phyloP scores from a whole-genome alignment of 177 flowering plant species.

The Vitis hybrid region DNA sequence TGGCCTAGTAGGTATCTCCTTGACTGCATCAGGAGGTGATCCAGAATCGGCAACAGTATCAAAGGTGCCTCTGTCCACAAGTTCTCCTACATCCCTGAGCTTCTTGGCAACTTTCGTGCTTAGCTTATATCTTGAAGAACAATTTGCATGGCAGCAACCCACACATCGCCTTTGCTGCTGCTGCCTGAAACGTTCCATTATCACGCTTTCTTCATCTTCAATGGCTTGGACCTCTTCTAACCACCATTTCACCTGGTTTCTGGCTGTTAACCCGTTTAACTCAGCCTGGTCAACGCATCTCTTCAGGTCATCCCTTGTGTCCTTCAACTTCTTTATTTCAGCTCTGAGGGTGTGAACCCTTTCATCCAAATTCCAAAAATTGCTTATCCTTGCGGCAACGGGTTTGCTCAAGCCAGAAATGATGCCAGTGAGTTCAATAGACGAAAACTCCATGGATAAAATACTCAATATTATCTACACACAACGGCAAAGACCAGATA shows the following conservation, averaged over 20 bases:
- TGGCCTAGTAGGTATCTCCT: constrained; percentile 22
- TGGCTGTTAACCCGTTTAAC: constrained; percentile 13
- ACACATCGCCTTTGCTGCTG: constrained; percentile 1
- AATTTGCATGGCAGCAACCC: constrained; percentile 1
- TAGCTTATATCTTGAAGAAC: constrained; percentile 14
- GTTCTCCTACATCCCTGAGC: constrained; percentile 8
- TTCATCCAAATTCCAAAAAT: constrained; percentile 14
- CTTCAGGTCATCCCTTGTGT: constrained; percentile 27
- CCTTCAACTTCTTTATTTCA: constrained; percentile 23
- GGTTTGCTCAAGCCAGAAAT: background rate
- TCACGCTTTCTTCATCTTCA: constrained; percentile 22
- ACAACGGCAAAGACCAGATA: background rate
- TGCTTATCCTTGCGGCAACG: background rate
- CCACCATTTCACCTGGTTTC: constrained; percentile 26
- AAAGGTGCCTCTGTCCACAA: constrained; percentile 19
- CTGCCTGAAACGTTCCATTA: constrained; percentile 7
- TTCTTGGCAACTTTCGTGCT: constrained; percentile 16
- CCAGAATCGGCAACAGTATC: constrained; percentile 11
- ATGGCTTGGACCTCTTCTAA: constrained; percentile 20
- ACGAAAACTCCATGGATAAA: constrained; percentile 11
- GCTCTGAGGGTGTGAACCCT: constrained; percentile 4
- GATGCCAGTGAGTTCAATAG: background rate
- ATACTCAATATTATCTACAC: background rate
- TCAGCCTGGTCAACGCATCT: constrained; percentile 17
- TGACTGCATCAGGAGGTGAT: constrained; percentile 15